Evolutionary conservation across 345 rosid genomes (phyloP).

Genomic region (Camelina sativa): DNA sequence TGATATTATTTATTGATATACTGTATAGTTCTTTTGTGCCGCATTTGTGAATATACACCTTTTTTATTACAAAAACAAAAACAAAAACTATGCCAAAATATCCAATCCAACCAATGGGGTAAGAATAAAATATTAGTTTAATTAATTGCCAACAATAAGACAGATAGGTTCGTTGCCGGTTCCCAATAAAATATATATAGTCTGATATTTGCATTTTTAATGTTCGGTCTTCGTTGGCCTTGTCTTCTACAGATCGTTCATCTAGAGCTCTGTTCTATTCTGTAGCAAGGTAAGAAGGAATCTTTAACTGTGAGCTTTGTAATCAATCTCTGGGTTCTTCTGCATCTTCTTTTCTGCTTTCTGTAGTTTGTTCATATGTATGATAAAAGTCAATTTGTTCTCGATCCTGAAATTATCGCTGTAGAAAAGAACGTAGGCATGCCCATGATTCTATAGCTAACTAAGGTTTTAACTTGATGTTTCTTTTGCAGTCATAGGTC

Average conservation of each 20-base stretch:
- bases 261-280: neutral
- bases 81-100: too few relatives aligned
- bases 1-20: too few relatives aligned
- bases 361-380: neutral
- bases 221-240: constrained; percentile 12
- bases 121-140: too few relatives aligned
- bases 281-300: constrained; percentile 5
- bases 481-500: neutral
- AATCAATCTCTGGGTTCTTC: constrained; percentile 11
- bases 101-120: too few relatives aligned
- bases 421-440: neutral
- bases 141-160: too few relatives aligned
- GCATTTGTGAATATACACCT: too few relatives aligned
- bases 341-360: neutral
- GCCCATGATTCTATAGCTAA: constrained; percentile 2
- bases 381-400: neutral
- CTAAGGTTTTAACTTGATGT: neutral
- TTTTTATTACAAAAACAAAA: too few relatives aligned
- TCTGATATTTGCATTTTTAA: too few relatives aligned
- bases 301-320: constrained; percentile 3
- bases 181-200: too few relatives aligned
- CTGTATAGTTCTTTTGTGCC: too few relatives aligned
- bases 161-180: too few relatives aligned
- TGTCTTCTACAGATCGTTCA: constrained; percentile 1
- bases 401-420: neutral